Base-by-base conservation (phyloP, 1,139 yeast genomes). In the Candida sanyaensis region DNA sequence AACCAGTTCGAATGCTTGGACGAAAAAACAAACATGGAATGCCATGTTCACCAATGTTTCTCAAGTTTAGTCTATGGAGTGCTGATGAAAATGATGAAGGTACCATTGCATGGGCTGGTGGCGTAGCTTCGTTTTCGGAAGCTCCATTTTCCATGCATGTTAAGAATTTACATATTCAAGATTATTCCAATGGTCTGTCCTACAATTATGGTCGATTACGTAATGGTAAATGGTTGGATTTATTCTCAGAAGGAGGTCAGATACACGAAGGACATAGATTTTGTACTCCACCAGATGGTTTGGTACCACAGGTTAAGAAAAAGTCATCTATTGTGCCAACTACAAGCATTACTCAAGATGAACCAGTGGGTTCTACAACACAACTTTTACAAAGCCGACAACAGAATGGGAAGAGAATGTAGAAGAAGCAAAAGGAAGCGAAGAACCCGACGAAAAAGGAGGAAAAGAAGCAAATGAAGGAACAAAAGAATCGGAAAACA, bases 81-180 rank as follows among this genome's bases (percentile, higher is more conserved):
- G 79, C 78, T 0, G 61, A 59, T 11, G 47, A 50, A 23, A 73
- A 73, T 49, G 59, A 60, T 13, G 54, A 55, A 17, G 78, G 76
- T 2, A 75, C 79, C 10, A 68, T 72, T 21, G 52, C 58, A 26
- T 74, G 78, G 79, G 72, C 77, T 0, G 78, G 78, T 0, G 80
- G 78, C 1, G 24, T 49, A 10, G 65, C 77, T 6, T 64, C 68
- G 51, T 74, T 68, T 54, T 43, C 51, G 1, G 54, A 63, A 31
- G 59, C 65, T 29, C 80, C 80, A 0, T 74, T 67, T 53, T 52
- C 57, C 9, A 73, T 73, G 78, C 49, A 50, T 34, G 62, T 71
- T 8, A 61, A 53, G 39, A 60, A 65, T 43, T 55, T 74, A 41
- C 40, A 53, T 10, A 73, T 71, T 11, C 58, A 51, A 23, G 75